Conservation (phyloP, 1,284 basidiomycete species). For the Pyrrhoderma noxium region DNA sequence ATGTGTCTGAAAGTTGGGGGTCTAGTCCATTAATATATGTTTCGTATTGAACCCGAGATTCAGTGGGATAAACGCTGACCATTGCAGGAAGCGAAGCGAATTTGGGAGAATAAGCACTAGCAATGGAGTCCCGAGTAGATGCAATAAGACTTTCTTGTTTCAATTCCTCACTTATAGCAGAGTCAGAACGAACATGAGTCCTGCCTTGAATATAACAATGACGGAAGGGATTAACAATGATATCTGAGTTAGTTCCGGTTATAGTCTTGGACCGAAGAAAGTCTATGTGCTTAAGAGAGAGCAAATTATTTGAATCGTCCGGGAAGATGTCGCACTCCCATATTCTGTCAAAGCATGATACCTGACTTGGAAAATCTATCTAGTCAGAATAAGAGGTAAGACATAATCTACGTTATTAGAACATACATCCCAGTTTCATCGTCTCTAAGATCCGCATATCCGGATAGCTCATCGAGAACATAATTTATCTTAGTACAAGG, state of each 20-base stretch:
- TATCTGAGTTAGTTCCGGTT: conserved; percentile 24
- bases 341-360: conserved; percentile 49
- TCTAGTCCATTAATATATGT: conserved; percentile 54
- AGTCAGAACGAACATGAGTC: not conserved
- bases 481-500: conserved; percentile 34
- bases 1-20: conserved; percentile 30
- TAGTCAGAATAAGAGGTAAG: too few relatives aligned
- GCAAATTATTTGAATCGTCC: conserved; percentile 17
- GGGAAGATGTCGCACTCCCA: conserved; percentile 38
- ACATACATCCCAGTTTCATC: conserved; percentile 32
- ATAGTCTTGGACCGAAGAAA: conserved; percentile 21
- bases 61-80: conserved; percentile 31
- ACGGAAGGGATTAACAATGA: conserved; percentile 13
- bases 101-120: conserved; percentile 19
- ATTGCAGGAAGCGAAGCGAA: conserved; percentile 42
- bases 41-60: conserved; percentile 27
- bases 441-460: conserved; percentile 39
- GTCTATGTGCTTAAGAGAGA: not conserved
- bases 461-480: conserved; percentile 42
- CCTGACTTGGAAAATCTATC: conserved; percentile 32
- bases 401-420: too few relatives aligned
- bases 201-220: conserved; percentile 11
- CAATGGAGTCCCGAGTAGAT: not conserved
- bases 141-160: too few relatives aligned
- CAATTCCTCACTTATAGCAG: too few relatives aligned